Conservation (phyloP, 2,329 filamentous ascomycete genomes). For the Botrytis aclada region DNA sequence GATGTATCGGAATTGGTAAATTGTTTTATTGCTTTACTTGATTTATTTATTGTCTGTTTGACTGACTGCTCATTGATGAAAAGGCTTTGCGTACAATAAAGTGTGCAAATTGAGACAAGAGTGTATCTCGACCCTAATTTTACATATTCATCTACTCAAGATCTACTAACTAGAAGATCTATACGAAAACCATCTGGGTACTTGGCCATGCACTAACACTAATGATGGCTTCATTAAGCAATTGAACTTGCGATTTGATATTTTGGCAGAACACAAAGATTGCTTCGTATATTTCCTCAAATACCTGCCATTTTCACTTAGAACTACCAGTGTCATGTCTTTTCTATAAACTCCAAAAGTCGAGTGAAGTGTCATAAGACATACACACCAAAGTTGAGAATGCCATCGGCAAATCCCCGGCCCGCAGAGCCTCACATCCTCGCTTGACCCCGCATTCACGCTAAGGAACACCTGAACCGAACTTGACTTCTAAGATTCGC, state of each 20-base stretch:
- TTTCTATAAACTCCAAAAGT: background rate
- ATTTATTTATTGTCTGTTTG: background rate
- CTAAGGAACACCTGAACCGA: background rate
- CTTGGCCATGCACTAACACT: background rate
- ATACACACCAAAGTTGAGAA: background rate
- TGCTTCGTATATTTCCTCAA: background rate
- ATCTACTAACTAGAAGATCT: background rate
- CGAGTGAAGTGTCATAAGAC: background rate
- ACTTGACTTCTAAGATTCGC: background rate
- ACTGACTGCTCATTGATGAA: background rate
- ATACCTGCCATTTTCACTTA: background rate
- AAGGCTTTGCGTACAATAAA: background rate
- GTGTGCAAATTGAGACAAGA: background rate
- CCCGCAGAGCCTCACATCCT: constrained; percentile 1
- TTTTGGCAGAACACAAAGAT: background rate
- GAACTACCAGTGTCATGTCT: background rate
- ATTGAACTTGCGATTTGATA: background rate
- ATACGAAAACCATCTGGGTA: background rate
- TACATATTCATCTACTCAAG: too few relatives aligned
- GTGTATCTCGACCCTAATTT: background rate
- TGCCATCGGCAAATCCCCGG: background rate
- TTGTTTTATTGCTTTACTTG: background rate
- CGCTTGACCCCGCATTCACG: constrained; percentile 7
- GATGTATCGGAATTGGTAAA: background rate
- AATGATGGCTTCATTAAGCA: background rate